phyloP scores from a whole-genome alignment of 805 yeast species.

The Yamadazyma paraphyllophila region DNA sequence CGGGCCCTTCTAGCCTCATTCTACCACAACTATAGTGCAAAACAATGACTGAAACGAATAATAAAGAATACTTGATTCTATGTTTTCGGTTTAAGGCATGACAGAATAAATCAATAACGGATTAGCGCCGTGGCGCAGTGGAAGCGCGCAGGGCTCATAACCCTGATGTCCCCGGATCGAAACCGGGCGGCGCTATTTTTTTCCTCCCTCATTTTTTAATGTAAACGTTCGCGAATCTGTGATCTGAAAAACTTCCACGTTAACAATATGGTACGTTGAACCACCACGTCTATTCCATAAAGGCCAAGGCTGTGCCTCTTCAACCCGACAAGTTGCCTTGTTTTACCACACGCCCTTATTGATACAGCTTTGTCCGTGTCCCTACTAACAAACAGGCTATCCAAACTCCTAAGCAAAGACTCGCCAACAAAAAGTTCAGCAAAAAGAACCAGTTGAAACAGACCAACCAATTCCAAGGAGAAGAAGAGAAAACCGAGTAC shows the following conservation, averaged over 20 bases:
- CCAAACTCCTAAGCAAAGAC: conserved; percentile 85
- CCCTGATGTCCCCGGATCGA: conserved; percentile 98
- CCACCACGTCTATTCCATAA: not conserved
- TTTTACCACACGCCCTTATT: too few relatives aligned
- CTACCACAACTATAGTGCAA: too few relatives aligned
- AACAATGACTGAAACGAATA: too few relatives aligned
- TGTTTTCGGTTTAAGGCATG: too few relatives aligned
- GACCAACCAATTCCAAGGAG: conserved; percentile 67
- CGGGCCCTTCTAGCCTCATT: too few relatives aligned
- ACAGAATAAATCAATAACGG: too few relatives aligned
- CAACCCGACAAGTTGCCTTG: too few relatives aligned
- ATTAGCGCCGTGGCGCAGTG: conserved; percentile 95
- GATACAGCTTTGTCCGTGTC: too few relatives aligned
- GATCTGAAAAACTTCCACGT: conserved; percentile 2
- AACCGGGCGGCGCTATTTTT: conserved; percentile 84
- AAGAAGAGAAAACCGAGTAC: conserved; percentile 35
- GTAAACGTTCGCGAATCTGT: not conserved
- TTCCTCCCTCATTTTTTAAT: conserved; percentile 17
- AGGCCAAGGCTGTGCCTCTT: too few relatives aligned
- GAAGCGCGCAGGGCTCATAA: conserved; percentile 99
- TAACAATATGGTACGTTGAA: conserved; percentile 4
- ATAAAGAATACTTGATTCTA: too few relatives aligned
- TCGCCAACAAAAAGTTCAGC: conserved; percentile 82
- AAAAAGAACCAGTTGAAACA: conserved; percentile 62
- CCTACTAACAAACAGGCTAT: conserved; percentile 45